Evolutionary conservation across 2,329 filamentous ascomycete genomes (phyloP).

Genomic region (Fusarium sp.): DNA sequence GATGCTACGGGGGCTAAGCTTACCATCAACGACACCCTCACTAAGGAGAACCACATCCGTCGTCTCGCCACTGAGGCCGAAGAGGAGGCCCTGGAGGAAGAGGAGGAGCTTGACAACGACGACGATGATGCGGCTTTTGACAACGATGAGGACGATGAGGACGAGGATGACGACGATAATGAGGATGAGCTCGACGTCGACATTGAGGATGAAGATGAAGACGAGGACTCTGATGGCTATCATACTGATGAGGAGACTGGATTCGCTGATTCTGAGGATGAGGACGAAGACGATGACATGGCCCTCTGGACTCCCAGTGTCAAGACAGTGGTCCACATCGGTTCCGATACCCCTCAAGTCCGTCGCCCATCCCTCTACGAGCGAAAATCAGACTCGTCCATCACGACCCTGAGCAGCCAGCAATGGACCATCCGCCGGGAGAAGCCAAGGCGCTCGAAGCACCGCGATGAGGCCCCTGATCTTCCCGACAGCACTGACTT

Average conservation of each 20-base stretch:
- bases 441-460: conserved; percentile 42
- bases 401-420: conserved; percentile 58
- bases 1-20: conserved; percentile 74
- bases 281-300: conserved; percentile 73
- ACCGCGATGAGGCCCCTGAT: conserved; percentile 73
- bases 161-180: conserved; percentile 59
- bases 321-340: conserved; percentile 48
- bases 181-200: conserved; percentile 63
- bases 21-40: conserved; percentile 88
- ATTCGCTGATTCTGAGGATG: conserved; percentile 75
- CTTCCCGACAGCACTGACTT: conserved; percentile 98
- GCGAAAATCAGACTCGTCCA: conserved; percentile 70
- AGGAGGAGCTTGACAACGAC: conserved; percentile 63
- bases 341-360: conserved; percentile 48
- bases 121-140: conserved; percentile 54
- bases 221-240: conserved; percentile 74
- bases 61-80: conserved; percentile 89
- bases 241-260: conserved; percentile 78
- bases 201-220: conserved; percentile 62
- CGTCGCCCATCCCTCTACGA: conserved; percentile 55
- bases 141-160: conserved; percentile 55
- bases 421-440: conserved; percentile 45
- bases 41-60: conserved; percentile 89
- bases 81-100: conserved; percentile 82
- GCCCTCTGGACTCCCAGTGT: conserved; percentile 65